Evolutionary conservation across 2,329 filamentous ascomycete genomes (phyloP), one percentile per base, ranked within the genome.

Genomic region (Mycocentrospora acerina): DNA sequence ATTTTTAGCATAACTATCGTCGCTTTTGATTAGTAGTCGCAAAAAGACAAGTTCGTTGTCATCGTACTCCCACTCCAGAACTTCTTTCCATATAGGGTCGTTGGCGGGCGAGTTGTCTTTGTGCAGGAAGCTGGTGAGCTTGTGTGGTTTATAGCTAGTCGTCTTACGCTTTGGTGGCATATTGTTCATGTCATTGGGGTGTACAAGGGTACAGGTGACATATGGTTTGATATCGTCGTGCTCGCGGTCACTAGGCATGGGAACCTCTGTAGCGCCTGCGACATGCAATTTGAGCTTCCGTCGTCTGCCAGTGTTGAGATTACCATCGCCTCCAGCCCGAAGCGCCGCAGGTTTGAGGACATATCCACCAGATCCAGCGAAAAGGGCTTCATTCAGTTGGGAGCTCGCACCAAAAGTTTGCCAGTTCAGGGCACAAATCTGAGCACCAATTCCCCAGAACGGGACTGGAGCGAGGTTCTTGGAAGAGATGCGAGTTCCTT

Each of bases 341-440:
- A 86, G 69, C 1, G 76, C 71, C 0, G 74, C 72, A 0, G 83
- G 83, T 59, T 86, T 86, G 15, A 86, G 69, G 1, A 86, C 76
- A 53, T 79, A 86, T 7, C 83, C 83, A 18, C 80, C 79, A 0
- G 81, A 80, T 10, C 81, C 81, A 31, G 71, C 74, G 61, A 86
- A 86, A 0, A 86, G 69, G 0, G 82, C 83, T 53, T 85, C 81
- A 57, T 86, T 86, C 48, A 86, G 70, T 61, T 86, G 83, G 69
- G 83, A 82, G 54, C 75, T 75, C 6, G 77, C 76, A 24, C 80
- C 81, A 48, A 85, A 86, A 0, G 76, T 83, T 55, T 86, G 83
- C 79, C 82, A 83, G 65, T 86, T 86, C 35, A 86, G 71, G 3
- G 83, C 83, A 57, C 81, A 85, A 31, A 86, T 81, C 53, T 86